Base-by-base conservation (phyloP, 2,329 filamentous ascomycete genomes). In the Aciculosporium take region DNA sequence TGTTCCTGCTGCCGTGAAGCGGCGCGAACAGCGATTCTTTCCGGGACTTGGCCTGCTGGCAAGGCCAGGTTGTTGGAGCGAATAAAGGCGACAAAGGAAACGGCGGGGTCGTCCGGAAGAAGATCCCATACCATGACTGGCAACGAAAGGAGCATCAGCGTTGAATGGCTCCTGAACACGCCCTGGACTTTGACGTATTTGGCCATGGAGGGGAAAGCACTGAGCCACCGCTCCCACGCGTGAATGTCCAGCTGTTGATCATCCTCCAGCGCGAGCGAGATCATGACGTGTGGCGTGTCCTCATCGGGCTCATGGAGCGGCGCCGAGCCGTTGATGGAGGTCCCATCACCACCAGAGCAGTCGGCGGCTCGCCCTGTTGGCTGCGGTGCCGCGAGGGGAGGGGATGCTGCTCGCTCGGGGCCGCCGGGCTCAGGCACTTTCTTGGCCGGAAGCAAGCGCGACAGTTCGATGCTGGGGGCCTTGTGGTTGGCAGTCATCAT, bases 401-500 rank as follows among this genome's bases (percentile, higher is more conserved):
- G 48, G 5, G 49, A 9, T 27, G 35, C 23, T 37, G 35, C 3
- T n/a, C n/a, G n/a, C 8, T 10, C 24, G 10, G 51, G 7, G 51
- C 51, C 17, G 50, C 48, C 48, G 6, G 56, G 46, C 15, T 47
- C 48, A 10, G 63, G 5, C 8, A 39, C 28, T 25, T 50, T 46
- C 18, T 58, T 55, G 27, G 43, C 43, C n/a, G 49, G 47, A 2
- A 49, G 43, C 31, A 53, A 54, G 20, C 65, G 62, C 5, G 65
- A 65, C 28, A 76, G 55, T 51, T 76, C 72, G 33, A 77, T 76
- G 42, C 72, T 76, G 0, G 71, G 70, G 1, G 69, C 71, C 44
- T 64, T 71, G 51, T 76, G 72, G 44, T 76, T 74, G 15, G 70
- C 64, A 2, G 73, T 76, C 71, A 76, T 76, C 69, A 76, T 76